Base-by-base conservation (phyloP, 2,329 filamentous ascomycete species). In the Hypoxylon sp. region DNA sequence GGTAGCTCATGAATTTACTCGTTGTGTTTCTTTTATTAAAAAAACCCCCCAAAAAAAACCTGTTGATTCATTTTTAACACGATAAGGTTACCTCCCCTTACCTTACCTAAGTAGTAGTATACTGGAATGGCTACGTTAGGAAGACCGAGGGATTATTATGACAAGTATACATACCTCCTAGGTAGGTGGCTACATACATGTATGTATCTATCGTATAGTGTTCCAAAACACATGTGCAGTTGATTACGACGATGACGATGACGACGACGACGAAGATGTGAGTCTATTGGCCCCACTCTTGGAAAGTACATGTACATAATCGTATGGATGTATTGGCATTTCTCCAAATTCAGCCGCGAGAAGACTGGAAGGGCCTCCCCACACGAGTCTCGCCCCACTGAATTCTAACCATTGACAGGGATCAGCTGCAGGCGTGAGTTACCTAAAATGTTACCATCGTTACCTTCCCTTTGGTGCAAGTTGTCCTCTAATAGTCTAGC, bases 381-480 rank as follows among this genome's bases (percentile, higher is more conserved):
- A 72, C 62, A 53, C 42, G 46, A 48, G 46, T 21, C 6, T n/a
- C 8, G 52, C 24, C 19, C 63, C 52, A 60, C 52, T n/a, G 35
- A 35, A 47, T 53, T 56, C 61, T 37, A 42, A 27, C 51, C 44
- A 60, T 31, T 56, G 21, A 57, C 60, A 65, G 63, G 57, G 64
- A 39, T 65, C 31, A 54, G 59, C 27, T 63, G 52, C 52, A 65
- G 60, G 42, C 50, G 29, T n/a, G 46, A 50, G 53, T 62, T 64
- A 55, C 55, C 66, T 65, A 60, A 60, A 63, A 46, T 50, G 54
- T 50, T 44, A 58, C 19, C 27, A 3, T 31, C 11, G 55, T 44
- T 48, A 37, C 21, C 39, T 57, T 67, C 62, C 31, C 60, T 73
- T 73, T 72, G 69, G 62, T 73, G 73, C 68, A 75, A 74, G 73